Evolutionary conservation across 108 stramenopile genomes (phyloP).

Genomic region (Fragilariopsis cylindrus): DNA sequence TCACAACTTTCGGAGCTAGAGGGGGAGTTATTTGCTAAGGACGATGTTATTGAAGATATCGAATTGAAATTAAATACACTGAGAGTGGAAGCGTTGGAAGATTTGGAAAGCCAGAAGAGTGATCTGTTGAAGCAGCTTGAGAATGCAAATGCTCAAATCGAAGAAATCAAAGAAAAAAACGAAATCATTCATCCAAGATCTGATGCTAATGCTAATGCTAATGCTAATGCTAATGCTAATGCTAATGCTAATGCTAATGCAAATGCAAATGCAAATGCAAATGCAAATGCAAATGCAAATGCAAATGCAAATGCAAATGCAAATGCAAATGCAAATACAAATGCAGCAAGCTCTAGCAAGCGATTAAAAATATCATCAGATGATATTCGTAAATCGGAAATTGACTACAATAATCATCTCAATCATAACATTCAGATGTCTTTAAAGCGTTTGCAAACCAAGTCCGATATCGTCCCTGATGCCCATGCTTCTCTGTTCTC

Average conservation of each 20-base stretch:
- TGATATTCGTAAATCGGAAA: not conserved
- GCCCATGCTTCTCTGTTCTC: slow-evolving; percentile 5
- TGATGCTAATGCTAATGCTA: no score
- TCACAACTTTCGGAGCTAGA: slow-evolving; percentile 9
- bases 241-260: no score
- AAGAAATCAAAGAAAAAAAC: not conserved
- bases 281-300: no score
- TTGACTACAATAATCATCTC: slow-evolving; percentile 21
- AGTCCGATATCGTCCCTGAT: slow-evolving; percentile 18
- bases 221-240: no score
- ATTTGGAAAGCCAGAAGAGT: not conserved
- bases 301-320: no score
- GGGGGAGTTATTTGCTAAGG: slow-evolving; percentile 11
- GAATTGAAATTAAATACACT: not conserved
- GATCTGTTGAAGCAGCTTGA: not conserved
- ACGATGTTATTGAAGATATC: slow-evolving; percentile 11
- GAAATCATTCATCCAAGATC: not conserved
- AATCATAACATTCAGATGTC: slow-evolving; percentile 11
- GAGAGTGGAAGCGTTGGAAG: slow-evolving; percentile 5
- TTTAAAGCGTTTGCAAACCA: slow-evolving; percentile 18
- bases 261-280: no score
- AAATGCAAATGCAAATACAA: no score
- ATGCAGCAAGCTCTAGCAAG: not conserved
- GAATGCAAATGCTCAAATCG: not conserved
- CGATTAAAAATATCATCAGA: slow-evolving; percentile 7